These are phyloP conservation scores for Backusella psychrophila DNA, from an alignment of 192 early-diverging fungal species.

Conservation along the genomic window DNA sequence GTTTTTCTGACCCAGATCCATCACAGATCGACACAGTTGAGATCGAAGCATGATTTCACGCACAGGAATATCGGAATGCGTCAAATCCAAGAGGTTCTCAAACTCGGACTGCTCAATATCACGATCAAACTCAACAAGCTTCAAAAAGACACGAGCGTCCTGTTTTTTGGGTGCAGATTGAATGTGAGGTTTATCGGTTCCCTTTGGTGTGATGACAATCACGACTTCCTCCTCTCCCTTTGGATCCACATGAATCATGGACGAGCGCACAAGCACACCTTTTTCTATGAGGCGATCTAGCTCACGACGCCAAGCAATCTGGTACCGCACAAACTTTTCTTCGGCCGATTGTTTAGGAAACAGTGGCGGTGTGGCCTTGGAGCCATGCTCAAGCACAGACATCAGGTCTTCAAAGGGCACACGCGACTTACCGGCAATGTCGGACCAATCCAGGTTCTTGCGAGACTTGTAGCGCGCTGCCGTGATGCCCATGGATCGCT, in stretches of 20 bases:
- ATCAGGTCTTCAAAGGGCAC: constrained; percentile 61
- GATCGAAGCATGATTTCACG: constrained; percentile 90
- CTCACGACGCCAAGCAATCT: constrained; percentile 67
- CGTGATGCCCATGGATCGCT: constrained; percentile 31
- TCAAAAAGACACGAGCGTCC: constrained; percentile 82
- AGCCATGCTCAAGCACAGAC: constrained; percentile 58
- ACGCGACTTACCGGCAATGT: constrained; percentile 33
- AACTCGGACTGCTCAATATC: constrained; percentile 83
- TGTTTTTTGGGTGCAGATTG: constrained; percentile 75
- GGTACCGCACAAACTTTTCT: constrained; percentile 70
- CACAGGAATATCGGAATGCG: constrained; percentile 67
- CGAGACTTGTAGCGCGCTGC: constrained; percentile 36
- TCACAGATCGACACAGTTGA: constrained; percentile 77
- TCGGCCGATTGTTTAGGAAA: constrained; percentile 71
- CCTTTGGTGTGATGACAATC: constrained; percentile 69
- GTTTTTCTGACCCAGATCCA: constrained; percentile 94
- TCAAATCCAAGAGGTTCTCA: constrained; percentile 60
- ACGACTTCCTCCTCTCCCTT: constrained; percentile 67
- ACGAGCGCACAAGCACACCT: constrained; percentile 62
- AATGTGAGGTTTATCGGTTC: constrained; percentile 53
- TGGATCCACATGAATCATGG: constrained; percentile 61
- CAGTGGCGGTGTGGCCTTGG: constrained; percentile 55
- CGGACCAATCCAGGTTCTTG: constrained; percentile 37
- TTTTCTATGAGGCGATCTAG: constrained; percentile 70
- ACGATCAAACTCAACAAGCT: constrained; percentile 83